phyloP scores from a whole-genome alignment of 441 rosid genomes.

The Euphorbia schlechtendalii region DNA sequence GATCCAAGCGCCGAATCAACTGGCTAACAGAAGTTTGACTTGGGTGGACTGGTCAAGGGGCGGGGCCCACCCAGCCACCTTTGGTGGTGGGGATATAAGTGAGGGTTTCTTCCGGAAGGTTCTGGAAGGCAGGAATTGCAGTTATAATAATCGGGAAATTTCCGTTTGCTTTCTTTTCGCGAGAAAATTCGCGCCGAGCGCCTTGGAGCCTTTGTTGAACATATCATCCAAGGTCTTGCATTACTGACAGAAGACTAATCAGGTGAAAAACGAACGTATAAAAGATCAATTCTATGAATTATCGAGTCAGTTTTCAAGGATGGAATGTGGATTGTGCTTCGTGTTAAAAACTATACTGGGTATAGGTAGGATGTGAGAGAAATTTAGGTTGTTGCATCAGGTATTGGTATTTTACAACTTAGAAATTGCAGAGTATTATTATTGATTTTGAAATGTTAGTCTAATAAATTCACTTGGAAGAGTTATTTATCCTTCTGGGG shows the following conservation, averaged over 20 bases:
- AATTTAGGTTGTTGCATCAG: not conserved
- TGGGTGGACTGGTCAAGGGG: slow-evolving; percentile 95
- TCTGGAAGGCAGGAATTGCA: slow-evolving; percentile 39
- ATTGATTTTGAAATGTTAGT: not conserved
- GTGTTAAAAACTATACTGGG: not conserved
- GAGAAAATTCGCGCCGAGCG: slow-evolving; percentile 80
- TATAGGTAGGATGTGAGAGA: slow-evolving; percentile 1
- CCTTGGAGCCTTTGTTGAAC: slow-evolving; percentile 55
- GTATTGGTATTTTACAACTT: not conserved
- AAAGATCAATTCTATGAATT: slow-evolving; percentile 9
- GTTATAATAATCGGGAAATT: slow-evolving; percentile 41
- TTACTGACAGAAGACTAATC: slow-evolving; percentile 24
- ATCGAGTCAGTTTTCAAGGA: not conserved
- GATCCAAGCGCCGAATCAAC: slow-evolving; percentile 43
- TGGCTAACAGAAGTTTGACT: slow-evolving; percentile 70
- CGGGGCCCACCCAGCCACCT: slow-evolving; percentile 87
- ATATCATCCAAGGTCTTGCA: slow-evolving; percentile 50
- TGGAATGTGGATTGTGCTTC: not conserved
- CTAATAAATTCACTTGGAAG: not conserved
- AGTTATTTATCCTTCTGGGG: not conserved
- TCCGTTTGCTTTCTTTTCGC: slow-evolving; percentile 59
- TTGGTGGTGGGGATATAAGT: slow-evolving; percentile 45
- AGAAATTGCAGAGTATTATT: not conserved
- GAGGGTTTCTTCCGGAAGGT: slow-evolving; percentile 46
- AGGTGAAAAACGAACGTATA: not conserved